Base-by-base conservation (phyloP, 352 stramenopile genomes). In the Discostella stelligera region DNA sequence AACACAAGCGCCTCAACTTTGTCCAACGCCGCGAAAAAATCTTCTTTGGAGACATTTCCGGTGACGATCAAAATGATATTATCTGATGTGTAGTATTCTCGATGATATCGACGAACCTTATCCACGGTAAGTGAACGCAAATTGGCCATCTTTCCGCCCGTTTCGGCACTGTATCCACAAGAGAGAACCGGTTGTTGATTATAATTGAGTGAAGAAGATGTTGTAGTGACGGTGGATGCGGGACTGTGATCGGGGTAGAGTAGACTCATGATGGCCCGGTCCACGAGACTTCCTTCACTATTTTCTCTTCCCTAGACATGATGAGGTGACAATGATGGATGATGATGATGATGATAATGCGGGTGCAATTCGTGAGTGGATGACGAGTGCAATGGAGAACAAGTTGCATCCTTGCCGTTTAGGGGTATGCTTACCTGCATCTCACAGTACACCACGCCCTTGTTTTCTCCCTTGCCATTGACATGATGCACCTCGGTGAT, bases 401-500 rank as follows among this genome's bases (percentile, higher is more conserved):
- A 16, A 23, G n/a, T 11, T 55, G 4, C n/a, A 27, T 16, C n/a
- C n/a, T n/a, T n/a, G n/a, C n/a, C n/a, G n/a, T n/a, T n/a, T n/a
- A n/a, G n/a, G n/a, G n/a, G n/a, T n/a, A n/a, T n/a, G n/a, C n/a
- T 65, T 32, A 67, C 66, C 69, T 80, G 72, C 72, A 80, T 80
- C 44, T 80, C 72, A 62, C 72, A 85, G 70, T 90, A 91, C 53
- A 91, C 83, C 32, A 86, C 80, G 27, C 85, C 85, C 68, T 89
- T 85, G 62, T 90, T 67, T 48, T 85, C 74, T 4, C 84, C 84
- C 16, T 68, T 71, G 10, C 74, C 80, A 66, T 80, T 85, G 3
- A 88, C 75, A 64, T 87, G 79, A 75, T 90, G 85, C 0, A 91
- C 72, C 67, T 91, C 83, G 27, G 83, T 90, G 0, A 83, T 55